Base-by-base conservation (phyloP, 108 stramenopile species). In the Discostella pseudostelligera region DNA sequence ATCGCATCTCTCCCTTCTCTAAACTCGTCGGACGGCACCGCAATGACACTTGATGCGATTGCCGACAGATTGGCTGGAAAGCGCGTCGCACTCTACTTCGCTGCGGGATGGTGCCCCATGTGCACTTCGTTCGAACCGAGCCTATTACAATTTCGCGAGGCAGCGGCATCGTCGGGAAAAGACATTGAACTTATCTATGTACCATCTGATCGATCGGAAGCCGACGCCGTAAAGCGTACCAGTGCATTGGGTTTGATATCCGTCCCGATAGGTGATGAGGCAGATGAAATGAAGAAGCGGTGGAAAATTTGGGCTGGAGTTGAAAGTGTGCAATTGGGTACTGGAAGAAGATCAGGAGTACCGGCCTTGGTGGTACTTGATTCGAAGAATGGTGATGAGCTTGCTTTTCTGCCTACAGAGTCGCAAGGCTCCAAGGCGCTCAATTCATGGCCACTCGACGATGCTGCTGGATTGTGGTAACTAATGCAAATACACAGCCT, bases 41-140 rank as follows among this genome's bases (percentile, higher is more conserved):
- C 45, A 1, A 36, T 56, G 14, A 16, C 60, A 22, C 39, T 66
- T n/a, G 65, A 76, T 51, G 40, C 37, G 47, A 42, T 83, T 39
- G 36, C 56, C 14, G 50, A 50, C 8, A 25, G 39, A 48, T 56
- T 86, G 9, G 10, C 29, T 22, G 81, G 78, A 16, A 81, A 84
- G 55, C 83, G 82, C 9, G 82, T 87, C 4, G 86, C 81, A 8
- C 69, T 84, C 21, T 87, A 87, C 43, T 84, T 87, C 61, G 76
- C 79, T 36, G 86, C 86, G 1, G 81, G 81, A 21, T 82, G 87
- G 87, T 87, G 83, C 39, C 81, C 83, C 20, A 78, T 78, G 80
- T 88, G 87, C 65, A 81, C 78, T 12, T 67, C 78, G 11, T 83
- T 88, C 48, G 87, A 88, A 59, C 83, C 80, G 21, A 43, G 69